phyloP scores from a whole-genome alignment of 495 filamentous ascomycete genomes.

The Annulohypoxylon bovei region DNA sequence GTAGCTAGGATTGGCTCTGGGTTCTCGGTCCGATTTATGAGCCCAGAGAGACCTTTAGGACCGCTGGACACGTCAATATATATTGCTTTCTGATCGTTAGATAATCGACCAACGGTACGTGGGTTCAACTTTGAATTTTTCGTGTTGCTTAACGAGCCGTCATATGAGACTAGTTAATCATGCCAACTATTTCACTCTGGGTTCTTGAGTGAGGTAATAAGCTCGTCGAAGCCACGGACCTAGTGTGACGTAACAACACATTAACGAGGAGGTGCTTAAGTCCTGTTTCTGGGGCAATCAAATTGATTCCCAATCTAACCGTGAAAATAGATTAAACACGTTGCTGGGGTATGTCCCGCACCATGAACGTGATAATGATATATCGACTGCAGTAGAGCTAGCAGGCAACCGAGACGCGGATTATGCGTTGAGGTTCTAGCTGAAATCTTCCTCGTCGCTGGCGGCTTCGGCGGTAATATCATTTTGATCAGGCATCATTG shows the following conservation, averaged over 20 bases:
- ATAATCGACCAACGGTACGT: constrained; percentile 14
- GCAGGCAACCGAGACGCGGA: neutral
- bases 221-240: neutral
- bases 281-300: constrained; percentile 15
- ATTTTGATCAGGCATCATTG: constrained; percentile 52
- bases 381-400: neutral
- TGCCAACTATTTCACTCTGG: neutral
- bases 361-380: constrained; percentile 1
- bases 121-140: constrained; percentile 6
- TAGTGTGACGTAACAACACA: constrained; percentile 22
- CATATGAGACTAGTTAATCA: constrained; percentile 13
- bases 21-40: constrained; percentile 40
- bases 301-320: constrained; percentile 16
- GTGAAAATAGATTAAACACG: constrained; percentile 15
- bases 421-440: constrained; percentile 41
- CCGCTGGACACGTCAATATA: constrained; percentile 24
- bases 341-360: neutral
- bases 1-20: constrained; percentile 28
- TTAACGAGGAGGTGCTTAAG: neutral
- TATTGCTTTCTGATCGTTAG: constrained; percentile 24
- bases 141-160: constrained; percentile 8
- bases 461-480: constrained; percentile 50
- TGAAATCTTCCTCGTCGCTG: constrained; percentile 59
- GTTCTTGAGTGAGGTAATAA: neutral
- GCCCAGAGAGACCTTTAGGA: constrained; percentile 21